phyloP scores from a whole-genome alignment of 768 basidiomycete genomes.

The Suillus variegatus region DNA sequence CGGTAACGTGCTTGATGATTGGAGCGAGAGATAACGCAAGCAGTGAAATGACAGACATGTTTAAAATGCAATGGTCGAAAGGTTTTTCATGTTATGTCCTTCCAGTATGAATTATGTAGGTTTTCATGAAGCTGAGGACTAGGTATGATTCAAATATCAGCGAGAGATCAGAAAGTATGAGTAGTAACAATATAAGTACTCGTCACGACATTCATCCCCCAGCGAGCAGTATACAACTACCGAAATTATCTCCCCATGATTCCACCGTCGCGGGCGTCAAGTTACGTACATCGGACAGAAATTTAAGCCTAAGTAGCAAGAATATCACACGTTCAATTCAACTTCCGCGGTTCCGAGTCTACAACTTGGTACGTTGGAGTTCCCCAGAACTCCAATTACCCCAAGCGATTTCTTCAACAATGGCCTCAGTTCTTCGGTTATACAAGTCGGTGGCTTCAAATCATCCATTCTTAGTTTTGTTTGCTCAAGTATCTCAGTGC shows the following conservation, averaged over 20 bases:
- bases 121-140: not conserved
- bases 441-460: constrained; percentile 38
- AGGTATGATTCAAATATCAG: not conserved
- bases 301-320: not conserved
- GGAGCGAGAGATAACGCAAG: not conserved
- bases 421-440: constrained; percentile 45
- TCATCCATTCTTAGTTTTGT: not conserved
- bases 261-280: too few relatives aligned
- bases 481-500: constrained; percentile 41
- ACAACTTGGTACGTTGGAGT: not conserved
- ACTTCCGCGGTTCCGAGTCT: constrained; percentile 1
- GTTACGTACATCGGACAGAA: not conserved
- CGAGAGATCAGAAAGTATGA: not conserved
- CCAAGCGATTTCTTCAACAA: constrained; percentile 16
- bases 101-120: not conserved
- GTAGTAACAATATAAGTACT: not conserved
- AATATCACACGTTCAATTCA: not conserved
- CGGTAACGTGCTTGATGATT: not conserved
- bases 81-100: not conserved
- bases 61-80: not conserved
- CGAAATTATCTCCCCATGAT: too few relatives aligned
- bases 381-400: too few relatives aligned
- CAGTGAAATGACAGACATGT: not conserved
- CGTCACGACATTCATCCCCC: too few relatives aligned
- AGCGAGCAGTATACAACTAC: too few relatives aligned